A percentile compares a stretch with the other conserved stretches of the same genome.
phyloP scores from a whole-genome alignment of 495 filamentous ascomycete species.

The Oleoguttula mirabilis region DNA sequence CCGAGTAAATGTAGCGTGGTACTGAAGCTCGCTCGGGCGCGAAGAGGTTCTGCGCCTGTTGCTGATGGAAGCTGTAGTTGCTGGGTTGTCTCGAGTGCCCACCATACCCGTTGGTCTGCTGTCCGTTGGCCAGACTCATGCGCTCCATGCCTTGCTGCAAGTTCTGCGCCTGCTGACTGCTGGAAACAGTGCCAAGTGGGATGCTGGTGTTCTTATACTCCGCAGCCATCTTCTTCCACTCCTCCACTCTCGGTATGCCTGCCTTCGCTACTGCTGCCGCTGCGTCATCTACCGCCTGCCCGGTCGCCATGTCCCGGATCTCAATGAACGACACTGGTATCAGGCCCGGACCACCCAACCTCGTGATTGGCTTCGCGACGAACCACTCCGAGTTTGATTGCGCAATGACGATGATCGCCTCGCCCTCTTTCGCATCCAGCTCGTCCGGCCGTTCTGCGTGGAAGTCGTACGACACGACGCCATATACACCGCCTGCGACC shows the following conservation, averaged over 20 bases:
- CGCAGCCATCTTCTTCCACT: constrained; percentile 99
- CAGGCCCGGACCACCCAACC: constrained; percentile 83
- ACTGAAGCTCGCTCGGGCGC: constrained; percentile 69
- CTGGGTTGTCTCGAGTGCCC: constrained; percentile 28
- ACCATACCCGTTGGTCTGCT: constrained; percentile 35
- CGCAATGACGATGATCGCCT: constrained; percentile 95
- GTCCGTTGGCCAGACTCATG: constrained; percentile 54
- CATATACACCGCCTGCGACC: constrained; percentile 71
- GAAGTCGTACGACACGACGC: constrained; percentile 95
- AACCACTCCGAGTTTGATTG: constrained; percentile 99
- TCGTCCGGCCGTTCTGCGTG: constrained; percentile 89
- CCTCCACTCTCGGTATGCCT: constrained; percentile 93
- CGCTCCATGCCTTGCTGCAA: constrained; percentile 64
- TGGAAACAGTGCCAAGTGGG: constrained; percentile 80
- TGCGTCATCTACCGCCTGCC: constrained; percentile 68
- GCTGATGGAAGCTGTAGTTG: constrained; percentile 36
- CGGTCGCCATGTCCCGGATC: constrained; percentile 84
- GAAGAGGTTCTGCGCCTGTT: constrained; percentile 20
- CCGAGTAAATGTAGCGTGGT: constrained; percentile 88
- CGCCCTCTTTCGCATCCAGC: constrained; percentile 84
- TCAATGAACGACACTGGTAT: constrained; percentile 97
- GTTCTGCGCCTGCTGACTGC: constrained; percentile 35
- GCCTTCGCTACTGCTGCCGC: constrained; percentile 78
- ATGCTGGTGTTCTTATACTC: constrained; percentile 99
- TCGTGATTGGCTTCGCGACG: constrained; percentile 93